Base-by-base conservation (phyloP, 148 eudicot species). In the Rhododendron mucronatum region DNA sequence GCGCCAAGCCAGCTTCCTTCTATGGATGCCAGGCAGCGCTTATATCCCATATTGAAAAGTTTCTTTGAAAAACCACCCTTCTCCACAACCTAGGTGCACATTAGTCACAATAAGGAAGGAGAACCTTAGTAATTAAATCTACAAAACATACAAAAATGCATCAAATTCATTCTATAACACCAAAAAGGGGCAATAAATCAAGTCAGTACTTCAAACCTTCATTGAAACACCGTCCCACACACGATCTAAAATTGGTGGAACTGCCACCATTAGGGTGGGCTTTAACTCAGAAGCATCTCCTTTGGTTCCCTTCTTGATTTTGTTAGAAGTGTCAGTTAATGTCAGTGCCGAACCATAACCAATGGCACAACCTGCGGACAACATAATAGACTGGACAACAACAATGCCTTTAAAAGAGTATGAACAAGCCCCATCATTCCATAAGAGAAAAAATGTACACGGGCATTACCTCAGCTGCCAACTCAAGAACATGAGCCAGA, bases 1-100 rank as follows among this genome's bases (percentile, higher is more conserved):
- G 99, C 98, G 14, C 99, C 98, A 85, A 96, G 87, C 95, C 96
- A 95, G 88, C 97, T 94, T 81, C 99, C 99, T 87, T 95, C 98
- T 84, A 96, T 89, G 86, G 98, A 94, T 78, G 94, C 88, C 82
- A 94, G 82, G 20, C 98, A 91, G 18, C 99, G 98, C 85, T 89
- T 92, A 87, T 89, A 96, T 30, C 92, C 99, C 83, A 92, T 80
- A 84, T 88, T 88, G 85, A 96, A 95, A 84, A 96, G 96, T 53
- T 87, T 92, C 87, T 92, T 93, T 8, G 91, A 90, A 77, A 91
- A 65, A 80, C 96, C 96, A 45, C 94, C 98, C 88, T 85, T 95
- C 86, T 94, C 99, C 63, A 90, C 95, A 88, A 96, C 96, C 99
- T 95, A 87, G 81, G 73, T 82, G 53, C 71, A 84, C 53, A 86